Conservation (phyloP, 805 yeast species). For the Kluyveromyces dobzhanskii region DNA sequence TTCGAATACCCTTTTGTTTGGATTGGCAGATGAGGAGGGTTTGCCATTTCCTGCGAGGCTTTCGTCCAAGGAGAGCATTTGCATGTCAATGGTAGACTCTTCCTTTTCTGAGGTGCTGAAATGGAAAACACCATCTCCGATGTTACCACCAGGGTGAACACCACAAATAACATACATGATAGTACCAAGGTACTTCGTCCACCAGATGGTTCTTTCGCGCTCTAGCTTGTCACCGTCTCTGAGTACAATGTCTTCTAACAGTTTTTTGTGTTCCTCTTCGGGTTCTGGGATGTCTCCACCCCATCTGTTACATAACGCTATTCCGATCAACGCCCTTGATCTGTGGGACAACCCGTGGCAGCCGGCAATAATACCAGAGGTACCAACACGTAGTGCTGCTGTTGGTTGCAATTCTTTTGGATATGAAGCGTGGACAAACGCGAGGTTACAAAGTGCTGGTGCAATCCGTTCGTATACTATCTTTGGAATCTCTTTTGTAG, state of each 20-base stretch:
- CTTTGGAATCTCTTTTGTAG: slow-evolving; percentile 45
- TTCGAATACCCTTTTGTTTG: slow-evolving; percentile 29
- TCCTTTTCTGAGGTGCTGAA: slow-evolving; percentile 32
- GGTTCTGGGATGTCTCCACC: slow-evolving; percentile 64
- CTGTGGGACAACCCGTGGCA: slow-evolving; percentile 69
- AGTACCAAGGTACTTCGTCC: slow-evolving; percentile 67
- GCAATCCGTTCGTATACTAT: slow-evolving; percentile 52
- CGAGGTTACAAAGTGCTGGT: slow-evolving; percentile 64
- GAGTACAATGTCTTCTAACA: slow-evolving; percentile 41
- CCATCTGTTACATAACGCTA: slow-evolving; percentile 74
- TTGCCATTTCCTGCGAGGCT: slow-evolving; percentile 9
- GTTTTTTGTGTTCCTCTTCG: slow-evolving; percentile 39
- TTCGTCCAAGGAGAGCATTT: slow-evolving; percentile 16
- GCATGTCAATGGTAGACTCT: slow-evolving; percentile 20
- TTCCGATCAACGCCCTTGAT: slow-evolving; percentile 61
- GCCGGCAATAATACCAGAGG: slow-evolving; percentile 68
- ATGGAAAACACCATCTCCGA: slow-evolving; percentile 49
- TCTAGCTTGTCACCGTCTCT: slow-evolving; percentile 36
- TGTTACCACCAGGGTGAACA: slow-evolving; percentile 74
- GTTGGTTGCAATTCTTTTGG: slow-evolving; percentile 71
- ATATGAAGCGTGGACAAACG: slow-evolving; percentile 69
- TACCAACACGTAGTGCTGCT: slow-evolving; percentile 63
- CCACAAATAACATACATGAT: slow-evolving; percentile 74
- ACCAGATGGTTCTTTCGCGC: slow-evolving; percentile 47
- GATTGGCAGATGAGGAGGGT: slow-evolving; percentile 4